Conservation (phyloP, 2,329 filamentous ascomycete genomes). For the Graphiopsis chlorocephala region DNA sequence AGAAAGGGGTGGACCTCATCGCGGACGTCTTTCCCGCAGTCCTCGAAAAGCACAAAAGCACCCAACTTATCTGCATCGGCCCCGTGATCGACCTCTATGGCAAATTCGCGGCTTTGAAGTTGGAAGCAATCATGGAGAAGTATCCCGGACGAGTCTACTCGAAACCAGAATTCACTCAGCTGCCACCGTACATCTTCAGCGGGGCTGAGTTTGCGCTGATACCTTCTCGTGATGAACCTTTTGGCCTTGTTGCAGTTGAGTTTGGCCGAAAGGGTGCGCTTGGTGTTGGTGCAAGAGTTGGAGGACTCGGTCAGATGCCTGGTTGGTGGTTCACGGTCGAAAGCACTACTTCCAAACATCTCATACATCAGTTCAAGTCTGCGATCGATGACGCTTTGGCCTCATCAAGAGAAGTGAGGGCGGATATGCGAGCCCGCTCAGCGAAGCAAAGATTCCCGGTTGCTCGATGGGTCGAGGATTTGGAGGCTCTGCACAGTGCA, state of each 20-base stretch:
- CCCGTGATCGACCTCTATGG: conserved; percentile 67
- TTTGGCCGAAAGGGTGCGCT: conserved; percentile 67
- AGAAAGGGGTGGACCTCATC: conserved; percentile 67
- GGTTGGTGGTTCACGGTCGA: conserved; percentile 71
- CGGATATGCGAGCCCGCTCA: conserved; percentile 63
- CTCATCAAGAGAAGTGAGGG: conserved; percentile 55
- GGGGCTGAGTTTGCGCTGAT: conserved; percentile 68
- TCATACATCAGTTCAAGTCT: conserved; percentile 63
- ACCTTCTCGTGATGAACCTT: conserved; percentile 66
- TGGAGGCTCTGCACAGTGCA: conserved; percentile 60
- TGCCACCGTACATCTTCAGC: conserved; percentile 66
- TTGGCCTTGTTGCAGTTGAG: conserved; percentile 66
- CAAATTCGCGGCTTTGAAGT: conserved; percentile 64
- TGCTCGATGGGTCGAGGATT: conserved; percentile 63
- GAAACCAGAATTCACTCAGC: conserved; percentile 64
- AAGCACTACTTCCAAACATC: conserved; percentile 60
- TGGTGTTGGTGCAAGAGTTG: conserved; percentile 64
- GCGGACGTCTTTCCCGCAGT: conserved; percentile 66
- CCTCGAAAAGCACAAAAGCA: conserved; percentile 58
- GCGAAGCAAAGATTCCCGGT: conserved; percentile 66
- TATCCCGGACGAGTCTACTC: conserved; percentile 65
- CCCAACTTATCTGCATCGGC: conserved; percentile 62
- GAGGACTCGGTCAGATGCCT: conserved; percentile 66
- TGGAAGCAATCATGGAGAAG: conserved; percentile 61
- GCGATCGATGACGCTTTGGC: conserved; percentile 60